phyloP scores from a whole-genome alignment of 371 early-diverging fungal genomes.

The Coemansia sp. region DNA sequence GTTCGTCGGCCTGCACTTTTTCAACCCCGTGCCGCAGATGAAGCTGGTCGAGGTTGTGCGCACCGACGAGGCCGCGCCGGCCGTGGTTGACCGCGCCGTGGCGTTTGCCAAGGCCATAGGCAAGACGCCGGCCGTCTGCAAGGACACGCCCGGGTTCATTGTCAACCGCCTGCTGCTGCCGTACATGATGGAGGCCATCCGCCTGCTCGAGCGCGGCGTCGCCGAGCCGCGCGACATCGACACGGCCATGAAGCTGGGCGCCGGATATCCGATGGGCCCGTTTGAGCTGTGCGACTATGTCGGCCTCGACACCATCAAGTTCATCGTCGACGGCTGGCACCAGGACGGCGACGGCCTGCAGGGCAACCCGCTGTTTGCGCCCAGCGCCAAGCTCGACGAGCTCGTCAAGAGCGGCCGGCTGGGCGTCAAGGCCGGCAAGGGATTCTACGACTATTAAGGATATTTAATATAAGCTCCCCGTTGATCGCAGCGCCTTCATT shows the following conservation, averaged over 20 bases:
- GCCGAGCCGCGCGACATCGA: slow-evolving; percentile 89
- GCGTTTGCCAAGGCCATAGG: slow-evolving; percentile 71
- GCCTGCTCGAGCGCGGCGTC: slow-evolving; percentile 88
- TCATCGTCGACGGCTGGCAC: slow-evolving; percentile 90
- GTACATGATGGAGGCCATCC: slow-evolving; percentile 92
- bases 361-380: slow-evolving; percentile 70
- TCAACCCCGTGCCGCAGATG: slow-evolving; percentile 98
- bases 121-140: slow-evolving; percentile 91
- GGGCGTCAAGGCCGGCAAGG: slow-evolving; percentile 89
- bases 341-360: slow-evolving; percentile 66
- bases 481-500: slow-evolving; percentile 26
- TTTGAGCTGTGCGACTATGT: slow-evolving; percentile 94
- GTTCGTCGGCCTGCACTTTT: slow-evolving; percentile 93
- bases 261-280: slow-evolving; percentile 98
- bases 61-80: slow-evolving; percentile 63
- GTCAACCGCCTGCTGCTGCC: slow-evolving; percentile 96
- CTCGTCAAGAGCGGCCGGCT: slow-evolving; percentile 74
- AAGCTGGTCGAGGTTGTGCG: slow-evolving; percentile 94
- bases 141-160: slow-evolving; percentile 97
- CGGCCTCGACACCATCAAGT: slow-evolving; percentile 94
- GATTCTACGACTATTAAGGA: slow-evolving; percentile 78
- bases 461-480: background rate
- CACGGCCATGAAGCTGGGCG: slow-evolving; percentile 96
- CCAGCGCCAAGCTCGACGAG: slow-evolving; percentile 69
- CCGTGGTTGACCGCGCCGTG: slow-evolving; percentile 62